Evolutionary conservation across 352 stramenopile species (phyloP), one percentile per base, ranked within the genome.

Genomic region (Globisporangium nodosum): DNA sequence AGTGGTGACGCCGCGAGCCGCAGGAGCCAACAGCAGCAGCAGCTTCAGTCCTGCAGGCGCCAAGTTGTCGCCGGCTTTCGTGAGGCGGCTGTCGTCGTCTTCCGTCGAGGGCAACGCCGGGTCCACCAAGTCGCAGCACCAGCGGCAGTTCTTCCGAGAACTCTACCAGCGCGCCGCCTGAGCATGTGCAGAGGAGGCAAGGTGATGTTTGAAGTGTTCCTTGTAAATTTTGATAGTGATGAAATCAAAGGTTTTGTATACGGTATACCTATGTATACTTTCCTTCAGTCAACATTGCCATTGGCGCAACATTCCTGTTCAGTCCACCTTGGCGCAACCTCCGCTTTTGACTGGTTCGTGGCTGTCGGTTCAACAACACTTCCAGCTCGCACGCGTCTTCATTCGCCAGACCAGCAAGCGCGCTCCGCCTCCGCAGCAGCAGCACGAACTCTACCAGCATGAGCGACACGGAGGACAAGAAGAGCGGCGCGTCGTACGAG

Each of bases 381-480:
- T 24, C 21, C 21, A 24, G 21, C 31, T 8, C 4, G 31, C 31
- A 35, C 31, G 8, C 31, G 31, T 2, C 31, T 8, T 5, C 31
- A 35, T 35, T 35, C 8, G 31, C 31, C 4, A 35, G 31, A 35
- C 4, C 31, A 35, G 31, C 31, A 35, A 24, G 21, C 21, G 21
- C 0, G 21, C 21, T 24, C 21, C 21, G 21, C 21, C 21, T 24
- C 21, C 21, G 31, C 31, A 35, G 31, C 31, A 35, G 31, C 31
- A 35, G 31, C 8, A 35, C 4, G 31, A 35, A 35, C 4, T 8
- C 31, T 35, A 3, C 13, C 45, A 49, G 13, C 15, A 56, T 91
- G 81, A 91, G 76, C 73, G 76, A 89, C 77, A 76, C 68, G 55
- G 77, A 89, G 66, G 72, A 70, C 62, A 81, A 67, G 64, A 90